Conservation (phyloP, 2,329 filamentous ascomycete species). For the Cercospora brassicicola region DNA sequence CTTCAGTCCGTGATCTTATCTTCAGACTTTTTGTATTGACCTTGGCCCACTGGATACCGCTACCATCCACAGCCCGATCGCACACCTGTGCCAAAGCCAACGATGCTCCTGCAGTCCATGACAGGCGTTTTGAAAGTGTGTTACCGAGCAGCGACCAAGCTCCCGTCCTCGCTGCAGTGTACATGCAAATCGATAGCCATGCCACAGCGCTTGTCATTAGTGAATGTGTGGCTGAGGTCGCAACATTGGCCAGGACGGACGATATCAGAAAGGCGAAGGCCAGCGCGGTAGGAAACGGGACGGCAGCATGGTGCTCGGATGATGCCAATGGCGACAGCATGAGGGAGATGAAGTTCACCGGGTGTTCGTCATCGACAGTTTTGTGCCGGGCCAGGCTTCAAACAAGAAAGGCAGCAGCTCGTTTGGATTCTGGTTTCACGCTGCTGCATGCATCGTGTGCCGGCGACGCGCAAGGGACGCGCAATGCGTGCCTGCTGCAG, state of each 20-base stretch:
- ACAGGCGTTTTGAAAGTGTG: conserved; percentile 33
- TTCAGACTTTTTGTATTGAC: conserved; percentile 33
- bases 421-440: conserved; percentile 1
- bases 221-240: conserved; percentile 21
- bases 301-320: conserved; percentile 27
- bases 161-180: conserved; percentile 38
- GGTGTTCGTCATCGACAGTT: background rate
- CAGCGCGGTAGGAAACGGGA: conserved; percentile 24
- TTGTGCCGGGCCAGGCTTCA: background rate
- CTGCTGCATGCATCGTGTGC: background rate
- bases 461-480: background rate
- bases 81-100: conserved; percentile 47
- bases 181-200: conserved; percentile 45
- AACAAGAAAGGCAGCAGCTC: background rate
- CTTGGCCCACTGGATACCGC: conserved; percentile 50
- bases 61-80: conserved; percentile 47
- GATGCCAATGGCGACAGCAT: conserved; percentile 32
- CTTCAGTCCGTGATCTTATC: conserved; percentile 30
- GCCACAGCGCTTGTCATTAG: conserved; percentile 47
- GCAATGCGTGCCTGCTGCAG: background rate
- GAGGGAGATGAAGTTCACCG: background rate
- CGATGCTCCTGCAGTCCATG: conserved; percentile 46
- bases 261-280: conserved; percentile 41
- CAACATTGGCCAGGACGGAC: conserved; percentile 27
- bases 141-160: conserved; percentile 22